Conservation (phyloP, 768 basidiomycete genomes). For the Amylocystis lapponica region DNA sequence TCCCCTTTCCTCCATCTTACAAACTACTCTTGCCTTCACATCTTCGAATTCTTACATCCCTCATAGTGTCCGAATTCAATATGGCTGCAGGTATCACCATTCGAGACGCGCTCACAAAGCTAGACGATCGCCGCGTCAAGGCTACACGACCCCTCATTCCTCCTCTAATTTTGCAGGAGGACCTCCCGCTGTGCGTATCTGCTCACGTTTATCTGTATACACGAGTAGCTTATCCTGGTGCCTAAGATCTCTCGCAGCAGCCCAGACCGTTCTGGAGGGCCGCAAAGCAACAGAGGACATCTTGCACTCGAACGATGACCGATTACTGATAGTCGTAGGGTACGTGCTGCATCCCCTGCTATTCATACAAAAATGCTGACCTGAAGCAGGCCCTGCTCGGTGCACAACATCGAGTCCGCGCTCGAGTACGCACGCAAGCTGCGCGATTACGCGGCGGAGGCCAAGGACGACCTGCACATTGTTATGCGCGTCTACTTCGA, state of each 20-base stretch:
- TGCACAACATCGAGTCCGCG: conserved; percentile 84
- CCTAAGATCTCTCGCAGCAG: conserved; percentile 65
- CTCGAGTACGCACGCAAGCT: conserved; percentile 82
- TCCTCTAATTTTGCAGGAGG: conserved; percentile 91
- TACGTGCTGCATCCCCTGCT: conserved; percentile 27
- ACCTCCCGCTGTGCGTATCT: conserved; percentile 70
- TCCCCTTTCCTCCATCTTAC: conserved; percentile 1
- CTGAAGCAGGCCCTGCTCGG: conserved; percentile 76
- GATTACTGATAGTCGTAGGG: conserved; percentile 90
- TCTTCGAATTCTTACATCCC: conserved; percentile 1
- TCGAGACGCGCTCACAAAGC: conserved; percentile 70
- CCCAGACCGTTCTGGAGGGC: conserved; percentile 87
- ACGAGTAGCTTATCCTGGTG: neutral
- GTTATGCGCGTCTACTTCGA: conserved; percentile 99
- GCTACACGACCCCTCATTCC: conserved; percentile 87
- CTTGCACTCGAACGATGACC: conserved; percentile 83
- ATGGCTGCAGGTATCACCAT: conserved; percentile 76
- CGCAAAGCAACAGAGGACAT: conserved; percentile 74
- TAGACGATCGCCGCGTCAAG: conserved; percentile 86
- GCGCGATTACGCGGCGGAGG: conserved; percentile 69
- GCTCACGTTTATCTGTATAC: neutral
- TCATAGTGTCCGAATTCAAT: conserved; percentile 42
- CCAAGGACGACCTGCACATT: conserved; percentile 84
- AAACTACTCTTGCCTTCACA: neutral
- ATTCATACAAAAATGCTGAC: neutral